Conservation (phyloP, 441 rosid genomes). For the Syzygium malaccense region DNA sequence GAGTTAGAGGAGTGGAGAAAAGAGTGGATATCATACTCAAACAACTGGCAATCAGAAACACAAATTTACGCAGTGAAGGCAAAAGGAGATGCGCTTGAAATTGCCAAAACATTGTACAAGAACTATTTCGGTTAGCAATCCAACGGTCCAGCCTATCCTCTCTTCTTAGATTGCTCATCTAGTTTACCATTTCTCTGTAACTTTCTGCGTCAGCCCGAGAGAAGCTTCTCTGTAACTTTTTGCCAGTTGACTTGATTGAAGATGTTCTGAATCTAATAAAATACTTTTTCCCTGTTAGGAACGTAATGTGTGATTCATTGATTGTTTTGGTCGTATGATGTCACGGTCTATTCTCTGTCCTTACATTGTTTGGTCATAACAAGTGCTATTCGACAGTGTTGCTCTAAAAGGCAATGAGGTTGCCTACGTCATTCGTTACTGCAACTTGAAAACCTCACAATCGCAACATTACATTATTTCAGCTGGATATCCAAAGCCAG, state of each 20-base stretch:
- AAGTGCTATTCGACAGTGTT: background rate
- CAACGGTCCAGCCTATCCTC: background rate
- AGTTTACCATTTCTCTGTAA: background rate
- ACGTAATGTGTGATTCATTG: background rate
- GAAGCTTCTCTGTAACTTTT: background rate
- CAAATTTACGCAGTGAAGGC: constrained; percentile 49
- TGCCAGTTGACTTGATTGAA: background rate
- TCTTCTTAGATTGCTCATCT: background rate
- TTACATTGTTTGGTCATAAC: background rate
- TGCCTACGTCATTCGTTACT: background rate
- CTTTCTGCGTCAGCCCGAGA: background rate
- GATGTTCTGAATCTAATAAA: background rate
- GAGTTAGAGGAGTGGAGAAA: constrained; percentile 57
- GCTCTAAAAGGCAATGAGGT: background rate
- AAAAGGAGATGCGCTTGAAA: constrained; percentile 51
- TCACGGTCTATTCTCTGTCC: background rate
- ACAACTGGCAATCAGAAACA: constrained; percentile 59
- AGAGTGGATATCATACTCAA: constrained; percentile 67
- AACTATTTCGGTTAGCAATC: constrained; percentile 40
- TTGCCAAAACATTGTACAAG: constrained; percentile 43
- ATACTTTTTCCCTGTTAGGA: background rate
- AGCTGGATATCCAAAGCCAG: background rate
- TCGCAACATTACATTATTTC: background rate
- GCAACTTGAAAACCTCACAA: background rate
- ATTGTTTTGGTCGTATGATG: background rate